phyloP scores from a whole-genome alignment of 768 basidiomycete species.

The Chalciporus piperatus region DNA sequence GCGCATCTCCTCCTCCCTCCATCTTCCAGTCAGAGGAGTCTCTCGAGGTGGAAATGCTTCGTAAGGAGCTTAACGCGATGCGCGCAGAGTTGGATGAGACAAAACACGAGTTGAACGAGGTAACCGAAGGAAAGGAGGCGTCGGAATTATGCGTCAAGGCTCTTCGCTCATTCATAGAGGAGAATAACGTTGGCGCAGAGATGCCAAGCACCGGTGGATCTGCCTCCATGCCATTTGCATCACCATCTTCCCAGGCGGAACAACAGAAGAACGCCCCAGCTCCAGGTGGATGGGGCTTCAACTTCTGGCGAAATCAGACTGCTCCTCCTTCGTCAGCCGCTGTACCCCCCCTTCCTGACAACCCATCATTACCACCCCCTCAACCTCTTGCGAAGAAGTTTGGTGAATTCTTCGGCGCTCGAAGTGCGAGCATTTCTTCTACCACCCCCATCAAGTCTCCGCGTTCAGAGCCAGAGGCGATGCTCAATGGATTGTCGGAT shows the following conservation, averaged over 20 bases:
- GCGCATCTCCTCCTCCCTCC: conserved; percentile 43
- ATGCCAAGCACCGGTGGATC: conserved; percentile 15
- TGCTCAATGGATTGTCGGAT: conserved; percentile 32
- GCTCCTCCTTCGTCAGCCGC: conserved; percentile 28
- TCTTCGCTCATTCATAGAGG: conserved; percentile 77
- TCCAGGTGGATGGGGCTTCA: conserved; percentile 62
- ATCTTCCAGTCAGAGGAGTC: conserved; percentile 31
- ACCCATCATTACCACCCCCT: conserved; percentile 26
- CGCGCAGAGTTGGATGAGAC: conserved; percentile 61
- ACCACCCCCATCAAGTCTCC: conserved; percentile 27
- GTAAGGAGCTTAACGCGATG: conserved; percentile 54
- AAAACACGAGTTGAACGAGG: conserved; percentile 68
- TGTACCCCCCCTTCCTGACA: conserved; percentile 18
- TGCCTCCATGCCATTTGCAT: conserved; percentile 8
- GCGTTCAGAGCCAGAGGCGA: conserved; percentile 23
- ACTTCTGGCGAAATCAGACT: conserved; percentile 57
- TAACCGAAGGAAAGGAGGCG: conserved; percentile 82
- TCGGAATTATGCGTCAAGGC: conserved; percentile 83
- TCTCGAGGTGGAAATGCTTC: conserved; percentile 54
- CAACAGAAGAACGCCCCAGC: conserved; percentile 31
- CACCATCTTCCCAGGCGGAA: conserved; percentile 27
- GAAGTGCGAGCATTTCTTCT: conserved; percentile 50
- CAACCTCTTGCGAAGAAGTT: conserved; percentile 62
- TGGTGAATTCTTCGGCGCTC: conserved; percentile 66
- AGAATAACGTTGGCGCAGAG: conserved; percentile 58